phyloP scores from a whole-genome alignment of 179 eudicot genomes.

The Monotropa hypopitys region DNA sequence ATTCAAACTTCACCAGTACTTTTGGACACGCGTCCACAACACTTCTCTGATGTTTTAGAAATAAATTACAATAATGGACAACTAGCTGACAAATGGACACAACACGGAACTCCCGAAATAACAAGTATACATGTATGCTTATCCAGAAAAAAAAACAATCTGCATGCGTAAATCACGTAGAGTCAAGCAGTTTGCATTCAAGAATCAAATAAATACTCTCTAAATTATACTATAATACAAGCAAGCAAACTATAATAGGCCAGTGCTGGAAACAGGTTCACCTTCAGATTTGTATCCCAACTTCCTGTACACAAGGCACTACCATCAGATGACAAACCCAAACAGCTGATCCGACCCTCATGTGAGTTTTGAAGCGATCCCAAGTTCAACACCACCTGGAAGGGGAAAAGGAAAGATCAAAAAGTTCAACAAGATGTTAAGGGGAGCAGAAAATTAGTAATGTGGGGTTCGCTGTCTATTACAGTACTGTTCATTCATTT shows the following conservation, averaged over 20 bases:
- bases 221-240: not conserved
- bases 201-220: not conserved
- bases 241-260: not conserved
- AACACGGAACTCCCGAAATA: no score
- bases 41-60: not conserved
- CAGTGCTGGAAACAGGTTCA: conserved; percentile 18
- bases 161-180: not conserved
- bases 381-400: conserved; percentile 67
- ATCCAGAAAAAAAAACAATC: no score
- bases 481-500: not conserved
- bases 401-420: not conserved
- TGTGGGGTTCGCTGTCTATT: not conserved
- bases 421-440: not conserved
- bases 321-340: conserved; percentile 95
- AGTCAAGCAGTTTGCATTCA: not conserved
- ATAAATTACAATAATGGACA: not conserved
- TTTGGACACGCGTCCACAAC: no score
- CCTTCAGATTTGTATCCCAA: conserved; percentile 86
- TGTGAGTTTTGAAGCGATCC: conserved; percentile 81
- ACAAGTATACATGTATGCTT: no score
- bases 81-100: not conserved
- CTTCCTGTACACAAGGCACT: conserved; percentile 98
- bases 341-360: conserved; percentile 54
- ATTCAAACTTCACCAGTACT: no score
- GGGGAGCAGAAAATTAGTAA: not conserved